Base-by-base conservation (phyloP, 169 alveolate genomes). In the Amoebophrya sp. region DNA sequence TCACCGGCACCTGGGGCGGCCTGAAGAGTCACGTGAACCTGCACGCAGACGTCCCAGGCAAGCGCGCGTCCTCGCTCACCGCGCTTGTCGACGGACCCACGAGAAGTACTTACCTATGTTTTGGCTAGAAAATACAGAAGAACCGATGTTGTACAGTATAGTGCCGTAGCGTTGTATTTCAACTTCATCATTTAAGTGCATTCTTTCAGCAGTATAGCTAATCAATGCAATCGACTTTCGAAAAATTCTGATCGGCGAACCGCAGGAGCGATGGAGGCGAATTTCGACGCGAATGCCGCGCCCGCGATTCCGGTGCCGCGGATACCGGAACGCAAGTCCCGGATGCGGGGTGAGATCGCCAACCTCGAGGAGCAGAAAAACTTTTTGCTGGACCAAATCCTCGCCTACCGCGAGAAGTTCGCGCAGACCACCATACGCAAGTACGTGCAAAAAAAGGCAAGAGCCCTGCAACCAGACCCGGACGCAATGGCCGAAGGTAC, bases 401-500 rank as follows among this genome's bases (percentile, higher is more conserved):
- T 58, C 10, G 29, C 7, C 39, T 58, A 23, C 78, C 78, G 78
- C 26, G 78, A 58, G 23, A 16, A 58, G 78, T 58, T 58, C 34
- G 23, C 78, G 78, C 5, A 2, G 7, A 58, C 26, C 10, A n/a
- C 23, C 4, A 23, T 58, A n/a, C 78, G 78, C 29, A 58, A 58
- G 34, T 58, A 58, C 34, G 78, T 58, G 38, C 78, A 58, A 10
- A 58, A 58, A n/a, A 58, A 58, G 23, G 23, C 4, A 1, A 2
- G 78, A n/a, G 38, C 78, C 34, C 34, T 58, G 29, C 78, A 58
- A 29, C 78, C 78, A 4, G 78, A 58, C 34, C 29, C 78, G 34
- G 78, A 58, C 78, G 78, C 78, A 4, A 58, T 58, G 78, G 78
- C 78, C 34, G 78, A 58, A 58, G 78, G 78, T 58, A 58, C n/a